Evolutionary conservation across 306 rosid species (phyloP).

Genomic region (Canavalia gladiata): DNA sequence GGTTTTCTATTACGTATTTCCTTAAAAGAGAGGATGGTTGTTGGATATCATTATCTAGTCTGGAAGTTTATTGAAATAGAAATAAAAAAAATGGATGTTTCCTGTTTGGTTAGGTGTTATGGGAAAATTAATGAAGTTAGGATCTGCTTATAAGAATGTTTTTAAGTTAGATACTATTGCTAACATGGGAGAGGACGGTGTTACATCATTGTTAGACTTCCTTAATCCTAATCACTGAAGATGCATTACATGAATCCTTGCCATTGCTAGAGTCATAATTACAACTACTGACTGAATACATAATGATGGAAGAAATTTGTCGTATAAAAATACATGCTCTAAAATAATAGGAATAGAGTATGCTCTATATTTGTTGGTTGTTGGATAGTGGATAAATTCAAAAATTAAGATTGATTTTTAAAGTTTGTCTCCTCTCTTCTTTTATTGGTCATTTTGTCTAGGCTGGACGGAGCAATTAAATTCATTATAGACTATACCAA

Average conservation of each 20-base stretch:
- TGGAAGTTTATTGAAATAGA: background rate
- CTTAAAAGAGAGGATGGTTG: background rate
- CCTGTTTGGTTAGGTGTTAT: slow-evolving; percentile 31
- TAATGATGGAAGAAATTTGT: background rate
- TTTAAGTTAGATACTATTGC: slow-evolving; percentile 24
- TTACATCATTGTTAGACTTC: slow-evolving; percentile 24
- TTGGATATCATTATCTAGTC: slow-evolving; percentile 4
- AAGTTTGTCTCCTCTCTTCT: slow-evolving; percentile 30
- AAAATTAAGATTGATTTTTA: slow-evolving; percentile 24
- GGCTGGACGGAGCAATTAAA: background rate
- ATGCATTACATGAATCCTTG: slow-evolving; percentile 21
- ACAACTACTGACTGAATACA: background rate
- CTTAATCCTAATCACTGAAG: slow-evolving; percentile 8
- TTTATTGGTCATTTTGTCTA: background rate
- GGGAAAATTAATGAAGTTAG: slow-evolving; percentile 5
- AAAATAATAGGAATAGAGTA: slow-evolving; percentile 13
- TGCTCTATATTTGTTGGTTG: background rate
- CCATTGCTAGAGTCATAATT: background rate
- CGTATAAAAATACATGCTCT: background rate
- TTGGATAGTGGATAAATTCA: background rate
- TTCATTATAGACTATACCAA: background rate
- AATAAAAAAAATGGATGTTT: background rate
- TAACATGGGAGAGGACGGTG: background rate
- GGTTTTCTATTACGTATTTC: background rate
- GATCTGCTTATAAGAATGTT: background rate